phyloP scores from a whole-genome alignment of 441 rosid species.

The Gossypium aridum region DNA sequence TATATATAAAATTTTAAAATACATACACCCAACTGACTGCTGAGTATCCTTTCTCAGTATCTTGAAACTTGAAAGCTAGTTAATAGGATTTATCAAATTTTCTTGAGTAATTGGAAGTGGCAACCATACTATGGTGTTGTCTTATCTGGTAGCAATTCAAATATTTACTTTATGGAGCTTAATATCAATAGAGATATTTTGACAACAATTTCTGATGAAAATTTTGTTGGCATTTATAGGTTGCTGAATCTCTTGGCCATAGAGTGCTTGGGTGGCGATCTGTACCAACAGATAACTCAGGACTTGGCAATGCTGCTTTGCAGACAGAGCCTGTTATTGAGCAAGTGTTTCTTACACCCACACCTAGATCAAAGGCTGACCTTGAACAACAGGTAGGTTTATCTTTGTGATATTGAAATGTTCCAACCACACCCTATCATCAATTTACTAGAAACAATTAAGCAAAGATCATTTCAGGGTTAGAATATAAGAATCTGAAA shows the following conservation, averaged over 20 bases:
- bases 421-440: not conserved
- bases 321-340: conserved; percentile 91
- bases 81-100: not conserved
- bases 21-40: not conserved
- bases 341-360: conserved; percentile 89
- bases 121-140: not conserved
- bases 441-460: not conserved
- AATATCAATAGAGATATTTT: not conserved
- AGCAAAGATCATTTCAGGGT: not conserved
- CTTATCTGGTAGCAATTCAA: not conserved
- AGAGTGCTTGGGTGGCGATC: conserved; percentile 92
- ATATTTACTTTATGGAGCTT: not conserved
- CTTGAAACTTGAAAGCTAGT: not conserved
- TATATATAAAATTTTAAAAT: not conserved
- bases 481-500: not conserved
- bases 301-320: conserved; percentile 80
- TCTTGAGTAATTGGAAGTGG: not conserved
- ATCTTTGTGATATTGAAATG: not conserved
- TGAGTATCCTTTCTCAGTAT: not conserved
- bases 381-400: conserved; percentile 85
- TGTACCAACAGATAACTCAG: conserved; percentile 89
- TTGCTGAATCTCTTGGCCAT: conserved; percentile 98
- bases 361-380: conserved; percentile 68
- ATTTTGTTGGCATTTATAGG: conserved; percentile 31
- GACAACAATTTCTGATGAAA: not conserved